Base-by-base conservation (phyloP, 1,139 yeast species). In the Hansenula anomala region DNA sequence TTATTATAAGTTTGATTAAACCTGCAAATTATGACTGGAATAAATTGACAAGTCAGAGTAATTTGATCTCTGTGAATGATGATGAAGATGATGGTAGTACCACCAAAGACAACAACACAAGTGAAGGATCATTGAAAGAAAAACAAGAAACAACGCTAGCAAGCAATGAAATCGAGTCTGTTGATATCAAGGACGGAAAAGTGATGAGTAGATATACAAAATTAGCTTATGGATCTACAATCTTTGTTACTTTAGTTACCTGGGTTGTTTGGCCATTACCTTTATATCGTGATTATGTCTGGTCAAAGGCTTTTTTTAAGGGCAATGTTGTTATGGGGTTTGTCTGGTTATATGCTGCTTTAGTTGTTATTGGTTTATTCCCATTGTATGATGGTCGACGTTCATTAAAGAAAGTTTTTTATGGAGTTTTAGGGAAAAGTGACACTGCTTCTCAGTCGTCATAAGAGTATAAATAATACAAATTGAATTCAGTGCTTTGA, bases 211-310 rank as follows among this genome's bases (percentile, higher is more conserved):
- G 28, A 27, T 60, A 58, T 46, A 56, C 56, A 34, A 63, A 61
- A 38, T 42, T 63, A 8, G 64, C 71, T 4, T 56, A 61, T 32
- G 59, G 54, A 16, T 56, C 66, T 11, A 49, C 59, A 28, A 40
- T 60, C 1, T 48, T 62, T 28, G 52, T 55, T 15, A 46, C 67
- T 17, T 54, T 67, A 22, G 41, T 67, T 5, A 62, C 61, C 18
- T 64, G 64, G 66, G 68, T 69, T 11, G 34, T 70, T 11, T 69
- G 73, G 73, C 75, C 75, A 34, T 57, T 69, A 52, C 73, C 75
- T 11, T 58, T 69, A 51, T 70, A 69, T 42, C 60, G 75, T 38
- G 61, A 66, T 41, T 70, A 66, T 56, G 59, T 69, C n/a, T 70
- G 66, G 56, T 54, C 61, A 31, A 54, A 55, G 36, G 49, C 63